Base-by-base conservation (phyloP, 2,329 filamentous ascomycete species). In the Pseudogymnoascus sp. region DNA sequence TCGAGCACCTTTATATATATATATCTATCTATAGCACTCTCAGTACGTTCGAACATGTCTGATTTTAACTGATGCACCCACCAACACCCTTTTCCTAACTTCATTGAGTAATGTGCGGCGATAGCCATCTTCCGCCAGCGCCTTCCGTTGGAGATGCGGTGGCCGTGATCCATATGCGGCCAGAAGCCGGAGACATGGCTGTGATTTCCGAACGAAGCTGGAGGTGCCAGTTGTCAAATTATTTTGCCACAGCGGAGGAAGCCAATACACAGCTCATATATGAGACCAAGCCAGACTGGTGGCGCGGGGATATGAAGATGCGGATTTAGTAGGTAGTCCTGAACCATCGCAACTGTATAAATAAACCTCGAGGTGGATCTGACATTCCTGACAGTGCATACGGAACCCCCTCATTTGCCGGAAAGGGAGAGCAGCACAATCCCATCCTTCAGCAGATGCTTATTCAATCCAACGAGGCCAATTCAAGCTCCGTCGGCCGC, bases 101-200 rank as follows among this genome's bases (percentile, higher is more conserved):
- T 11, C 5, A 26, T 35, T 60, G 7, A 21, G 21, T n/a, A 9
- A 61, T 61, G 59, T 61, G 59, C 44, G 59, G 59, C 33, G 59
- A 61, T 19, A 61, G 44, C 9, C 38, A 61, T 19, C 59, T 61
- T 42, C 59, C 59, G 15, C 59, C 59, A 61, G 59, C 59, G 33
- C 59, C 59, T 15, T 61, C 59, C 2, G 26, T 37, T 26, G 59
- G 59, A 26, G 59, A 61, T 26, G 59, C 59, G 13, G 29, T 61
- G 11, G 59, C 59, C 7, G 13, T 61, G 13, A 61, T 61, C n/a
- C 37, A 61, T n/a, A 21, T 61, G 19, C 37, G 44, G 17, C 33
- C 59, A 42, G 33, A 15, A 13, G 9, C 4, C 9, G 11, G 19
- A 19, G 33, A 61, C 21, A 17, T 19, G 23, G 26, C 15, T 23